phyloP scores from a whole-genome alignment of 2,329 filamentous ascomycete genomes.

The Fusarium pininemorale region DNA sequence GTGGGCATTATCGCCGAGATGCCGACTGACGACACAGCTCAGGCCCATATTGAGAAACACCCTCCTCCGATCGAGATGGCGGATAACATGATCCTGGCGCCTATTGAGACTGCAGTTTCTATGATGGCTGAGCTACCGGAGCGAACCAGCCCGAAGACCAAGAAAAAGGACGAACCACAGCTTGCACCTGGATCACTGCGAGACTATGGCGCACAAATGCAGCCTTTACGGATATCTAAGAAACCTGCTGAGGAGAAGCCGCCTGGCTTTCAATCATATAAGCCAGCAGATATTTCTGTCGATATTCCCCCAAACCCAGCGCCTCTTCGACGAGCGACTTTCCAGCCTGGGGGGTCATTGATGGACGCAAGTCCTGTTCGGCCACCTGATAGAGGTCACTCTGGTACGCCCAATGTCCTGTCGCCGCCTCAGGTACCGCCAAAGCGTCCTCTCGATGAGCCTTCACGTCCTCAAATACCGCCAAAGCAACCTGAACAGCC shows the following conservation, averaged over 20 bases:
- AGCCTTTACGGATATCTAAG: slow-evolving; percentile 18
- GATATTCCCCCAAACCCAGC: slow-evolving; percentile 11
- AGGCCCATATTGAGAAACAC: slow-evolving; percentile 53
- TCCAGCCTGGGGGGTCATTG: slow-evolving; percentile 41
- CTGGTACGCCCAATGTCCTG: slow-evolving; percentile 35
- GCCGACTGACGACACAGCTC: slow-evolving; percentile 54
- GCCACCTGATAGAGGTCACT: slow-evolving; percentile 29
- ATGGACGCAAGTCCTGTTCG: slow-evolving; percentile 29
- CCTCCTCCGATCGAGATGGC: slow-evolving; percentile 58
- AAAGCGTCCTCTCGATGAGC: slow-evolving; percentile 21
- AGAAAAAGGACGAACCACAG: slow-evolving; percentile 33
- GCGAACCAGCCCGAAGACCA: slow-evolving; percentile 44
- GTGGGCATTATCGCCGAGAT: slow-evolving; percentile 60
- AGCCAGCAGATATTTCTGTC: slow-evolving; percentile 5
- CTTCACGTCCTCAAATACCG: slow-evolving; percentile 8
- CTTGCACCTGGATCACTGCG: slow-evolving; percentile 25
- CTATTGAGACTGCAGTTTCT: slow-evolving; percentile 46
- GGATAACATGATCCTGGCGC: slow-evolving; percentile 49
- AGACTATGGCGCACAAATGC: slow-evolving; percentile 10
- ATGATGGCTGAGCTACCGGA: slow-evolving; percentile 52
- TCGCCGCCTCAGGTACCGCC: slow-evolving; percentile 37
- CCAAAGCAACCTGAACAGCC: not conserved
- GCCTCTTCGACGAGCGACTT: slow-evolving; percentile 22
- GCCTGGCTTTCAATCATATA: slow-evolving; percentile 30
- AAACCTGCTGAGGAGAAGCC: not conserved